Conservation (phyloP, 2,329 filamentous ascomycete genomes). For the Alternaria postmessia region DNA sequence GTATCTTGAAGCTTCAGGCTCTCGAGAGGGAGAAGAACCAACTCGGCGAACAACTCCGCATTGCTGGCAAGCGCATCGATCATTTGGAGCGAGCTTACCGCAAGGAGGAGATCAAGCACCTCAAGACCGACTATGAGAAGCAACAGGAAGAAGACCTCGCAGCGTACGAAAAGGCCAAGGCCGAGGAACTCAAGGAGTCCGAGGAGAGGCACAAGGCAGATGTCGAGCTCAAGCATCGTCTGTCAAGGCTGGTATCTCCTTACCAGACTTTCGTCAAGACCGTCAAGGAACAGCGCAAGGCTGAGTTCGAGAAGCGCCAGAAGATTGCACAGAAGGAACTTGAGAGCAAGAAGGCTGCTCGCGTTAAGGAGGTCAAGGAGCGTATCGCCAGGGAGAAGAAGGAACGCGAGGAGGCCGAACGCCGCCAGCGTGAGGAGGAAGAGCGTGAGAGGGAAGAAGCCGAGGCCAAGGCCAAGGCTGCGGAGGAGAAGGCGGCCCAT, state of each 20-base stretch:
- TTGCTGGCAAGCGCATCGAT: constrained; percentile 94
- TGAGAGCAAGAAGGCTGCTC: constrained; percentile 86
- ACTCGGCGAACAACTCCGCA: constrained; percentile 86
- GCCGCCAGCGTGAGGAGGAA: constrained; percentile 80
- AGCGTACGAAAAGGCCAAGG: constrained; percentile 81
- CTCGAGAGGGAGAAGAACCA: constrained; percentile 98
- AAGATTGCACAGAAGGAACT: constrained; percentile 92
- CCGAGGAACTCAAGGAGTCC: constrained; percentile 78
- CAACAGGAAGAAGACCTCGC: constrained; percentile 81
- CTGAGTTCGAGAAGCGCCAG: constrained; percentile 94
- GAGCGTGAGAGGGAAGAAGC: constrained; percentile 83
- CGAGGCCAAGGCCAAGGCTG: constrained; percentile 80
- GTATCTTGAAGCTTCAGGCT: constrained; percentile 92
- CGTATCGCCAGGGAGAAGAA: constrained; percentile 81
- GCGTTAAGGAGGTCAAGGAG: constrained; percentile 89
- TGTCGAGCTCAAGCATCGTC: constrained; percentile 91
- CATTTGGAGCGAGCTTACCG: constrained; percentile 97
- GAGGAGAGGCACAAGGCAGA: constrained; percentile 91
- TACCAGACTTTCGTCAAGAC: constrained; percentile 86
- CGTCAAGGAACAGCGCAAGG: constrained; percentile 85
- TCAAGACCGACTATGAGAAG: constrained; percentile 81
- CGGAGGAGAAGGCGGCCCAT: constrained; percentile 80
- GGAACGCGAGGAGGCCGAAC: constrained; percentile 85
- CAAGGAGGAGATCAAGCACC: constrained; percentile 93
- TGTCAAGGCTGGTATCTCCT: constrained; percentile 80